These are phyloP conservation scores for Neurospora crassa DNA, from an alignment of 2,329 filamentous ascomycete species.

Conservation along the genomic window DNA sequence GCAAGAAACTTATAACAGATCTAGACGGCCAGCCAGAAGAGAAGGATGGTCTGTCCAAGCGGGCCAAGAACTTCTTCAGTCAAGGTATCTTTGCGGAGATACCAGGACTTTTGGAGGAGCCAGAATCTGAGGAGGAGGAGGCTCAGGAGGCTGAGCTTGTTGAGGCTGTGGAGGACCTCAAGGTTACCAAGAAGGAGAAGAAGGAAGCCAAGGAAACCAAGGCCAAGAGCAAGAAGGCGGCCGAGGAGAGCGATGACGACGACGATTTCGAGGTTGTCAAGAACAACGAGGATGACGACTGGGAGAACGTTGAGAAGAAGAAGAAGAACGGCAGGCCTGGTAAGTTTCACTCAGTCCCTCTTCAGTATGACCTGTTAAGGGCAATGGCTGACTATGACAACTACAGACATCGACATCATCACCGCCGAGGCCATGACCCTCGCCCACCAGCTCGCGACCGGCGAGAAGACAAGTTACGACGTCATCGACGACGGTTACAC, in stretches of 20 bases:
- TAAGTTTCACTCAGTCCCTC: conserved; percentile 24
- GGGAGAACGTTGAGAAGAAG: conserved; percentile 57
- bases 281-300: conserved; percentile 34
- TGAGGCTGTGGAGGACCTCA: conserved; percentile 29
- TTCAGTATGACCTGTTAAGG: neutral
- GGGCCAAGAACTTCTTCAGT: conserved; percentile 82
- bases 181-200: conserved; percentile 19
- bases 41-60: conserved; percentile 61
- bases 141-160: conserved; percentile 35
- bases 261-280: conserved; percentile 55
- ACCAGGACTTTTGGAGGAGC: conserved; percentile 48
- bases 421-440: conserved; percentile 99
- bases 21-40: conserved; percentile 44
- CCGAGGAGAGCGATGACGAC: conserved; percentile 26
- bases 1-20: conserved; percentile 51
- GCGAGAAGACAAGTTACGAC: conserved; percentile 69
- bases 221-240: conserved; percentile 20
- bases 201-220: conserved; percentile 21
- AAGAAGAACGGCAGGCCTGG: conserved; percentile 53
- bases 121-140: conserved; percentile 28
- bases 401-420: conserved; percentile 85
- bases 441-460: conserved; percentile 82
- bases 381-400: conserved; percentile 12
- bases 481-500: conserved; percentile 89
- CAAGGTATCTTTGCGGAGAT: conserved; percentile 91